phyloP scores from a whole-genome alignment of 1,284 basidiomycete species.

The Gomphus bonarii region DNA sequence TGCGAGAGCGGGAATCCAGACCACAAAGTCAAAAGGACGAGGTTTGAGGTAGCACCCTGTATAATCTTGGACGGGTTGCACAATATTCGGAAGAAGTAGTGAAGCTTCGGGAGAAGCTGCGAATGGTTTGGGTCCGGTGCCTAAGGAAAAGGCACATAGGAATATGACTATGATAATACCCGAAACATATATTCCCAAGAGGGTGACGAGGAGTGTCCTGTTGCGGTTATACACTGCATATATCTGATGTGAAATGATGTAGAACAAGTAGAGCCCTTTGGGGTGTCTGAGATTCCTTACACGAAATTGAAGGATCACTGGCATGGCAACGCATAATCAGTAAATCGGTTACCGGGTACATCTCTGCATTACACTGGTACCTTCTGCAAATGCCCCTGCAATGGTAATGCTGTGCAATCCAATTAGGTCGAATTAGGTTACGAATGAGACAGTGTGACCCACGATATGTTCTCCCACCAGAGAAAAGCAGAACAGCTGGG shows the following conservation, averaged over 20 bases:
- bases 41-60: too few species aligned
- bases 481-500: neutral
- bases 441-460: neutral
- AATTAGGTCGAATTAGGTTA: neutral
- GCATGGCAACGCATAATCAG: neutral
- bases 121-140: neutral
- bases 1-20: neutral
- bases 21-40: neutral
- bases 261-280: too few species aligned
- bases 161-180: neutral
- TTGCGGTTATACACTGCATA: neutral
- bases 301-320: neutral
- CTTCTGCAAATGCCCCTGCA: neutral
- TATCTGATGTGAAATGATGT: neutral
- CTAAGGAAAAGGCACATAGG: neutral
- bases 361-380: neutral
- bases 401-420: neutral
- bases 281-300: neutral
- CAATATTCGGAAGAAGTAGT: neutral
- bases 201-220: neutral
- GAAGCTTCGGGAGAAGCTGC: neutral
- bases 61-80: neutral
- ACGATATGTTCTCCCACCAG: slow-evolving; percentile 5
- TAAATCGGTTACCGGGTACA: neutral
- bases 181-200: neutral